Evolutionary conservation across 2,329 filamentous ascomycete genomes (phyloP), one percentile per base, ranked within the genome.

Genomic region (Chaetoscypha palmicola): DNA sequence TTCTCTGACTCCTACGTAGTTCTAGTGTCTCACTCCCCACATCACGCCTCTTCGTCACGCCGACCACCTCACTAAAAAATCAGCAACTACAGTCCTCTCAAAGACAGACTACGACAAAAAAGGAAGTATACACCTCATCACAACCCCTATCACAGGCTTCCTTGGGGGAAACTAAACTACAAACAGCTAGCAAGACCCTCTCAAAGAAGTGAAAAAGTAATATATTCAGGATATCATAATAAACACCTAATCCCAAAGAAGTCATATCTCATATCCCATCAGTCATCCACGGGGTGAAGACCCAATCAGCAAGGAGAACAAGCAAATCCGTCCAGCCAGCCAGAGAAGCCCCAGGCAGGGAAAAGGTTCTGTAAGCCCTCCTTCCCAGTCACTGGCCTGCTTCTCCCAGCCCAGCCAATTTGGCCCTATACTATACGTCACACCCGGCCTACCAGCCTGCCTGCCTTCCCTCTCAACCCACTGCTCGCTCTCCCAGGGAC

Each of bases 321-420:
- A 33, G 7, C 8, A 33, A 17, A 10, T 3, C 5, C 32, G n/a
- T n/a, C 32, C 17, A 16, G 17, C 32, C 4, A 19, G 4, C 32
- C 31, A 33, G 31, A 17, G 31, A 10, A n/a, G n/a, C n/a, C 31
- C 31, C 9, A 33, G 31, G 14, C 10, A 34, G 9, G n/a, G n/a
- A n/a, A 31, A 16, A 34, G 32, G 32, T 34, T 17, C 32, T 34
- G 32, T 34, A 34, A 34, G 10, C 32, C 32, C 32, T 34, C 32
- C 28, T 10, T 31, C 32, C 32, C 32, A n/a, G 32, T 17, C n/a
- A n/a, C n/a, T n/a, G n/a, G n/a, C n/a, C n/a, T n/a, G n/a, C n/a
- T n/a, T n/a, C 32, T 7, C 17, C 16, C 32, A 12, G 17, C 12
- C 32, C 32, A 17, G 10, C 12, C n/a, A 17, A 16, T 16, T 16